phyloP scores from a whole-genome alignment of 2,329 filamentous ascomycete genomes.

The Pleoardoris graminearum region DNA sequence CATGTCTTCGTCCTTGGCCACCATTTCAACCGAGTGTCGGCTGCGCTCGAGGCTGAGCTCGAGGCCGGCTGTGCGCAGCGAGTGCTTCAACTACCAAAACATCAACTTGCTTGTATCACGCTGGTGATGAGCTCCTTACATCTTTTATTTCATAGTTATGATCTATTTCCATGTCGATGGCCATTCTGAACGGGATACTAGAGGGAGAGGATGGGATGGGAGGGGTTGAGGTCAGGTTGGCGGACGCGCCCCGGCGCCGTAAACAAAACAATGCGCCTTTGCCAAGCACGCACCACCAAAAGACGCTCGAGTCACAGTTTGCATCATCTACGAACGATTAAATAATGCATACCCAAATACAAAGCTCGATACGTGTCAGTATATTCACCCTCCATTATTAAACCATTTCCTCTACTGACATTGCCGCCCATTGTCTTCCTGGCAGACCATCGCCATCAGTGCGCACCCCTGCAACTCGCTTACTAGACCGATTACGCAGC shows the following conservation, averaged over 20 bases:
- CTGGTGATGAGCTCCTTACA: conserved; percentile 27
- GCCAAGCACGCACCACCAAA: conserved; percentile 12
- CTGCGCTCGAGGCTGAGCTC: conserved; percentile 72
- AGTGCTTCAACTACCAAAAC: conserved; percentile 50
- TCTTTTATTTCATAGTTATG: conserved; percentile 39
- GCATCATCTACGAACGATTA: not conserved
- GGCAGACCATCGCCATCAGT: too few relatives aligned
- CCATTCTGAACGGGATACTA: conserved; percentile 30
- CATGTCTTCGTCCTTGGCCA: conserved; percentile 74
- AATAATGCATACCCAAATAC: too few relatives aligned
- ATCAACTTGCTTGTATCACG: not conserved
- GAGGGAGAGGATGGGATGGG: conserved; percentile 15
- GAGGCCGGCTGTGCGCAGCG: conserved; percentile 58
- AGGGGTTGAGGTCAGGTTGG: conserved; percentile 22
- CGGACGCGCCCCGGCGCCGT: conserved; percentile 42
- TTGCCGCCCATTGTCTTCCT: too few relatives aligned
- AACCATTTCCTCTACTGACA: too few relatives aligned
- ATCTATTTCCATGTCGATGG: conserved; percentile 29
- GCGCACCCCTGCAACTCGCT: too few relatives aligned
- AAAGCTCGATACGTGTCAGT: too few relatives aligned
- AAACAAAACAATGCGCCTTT: conserved; percentile 35
- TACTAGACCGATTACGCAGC: conserved; percentile 35
- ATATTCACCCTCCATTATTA: too few relatives aligned
- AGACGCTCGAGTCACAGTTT: not conserved
- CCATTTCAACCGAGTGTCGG: conserved; percentile 65